phyloP scores from a whole-genome alignment of 1,284 basidiomycete genomes.

The Ceratobasidium sp. region DNA sequence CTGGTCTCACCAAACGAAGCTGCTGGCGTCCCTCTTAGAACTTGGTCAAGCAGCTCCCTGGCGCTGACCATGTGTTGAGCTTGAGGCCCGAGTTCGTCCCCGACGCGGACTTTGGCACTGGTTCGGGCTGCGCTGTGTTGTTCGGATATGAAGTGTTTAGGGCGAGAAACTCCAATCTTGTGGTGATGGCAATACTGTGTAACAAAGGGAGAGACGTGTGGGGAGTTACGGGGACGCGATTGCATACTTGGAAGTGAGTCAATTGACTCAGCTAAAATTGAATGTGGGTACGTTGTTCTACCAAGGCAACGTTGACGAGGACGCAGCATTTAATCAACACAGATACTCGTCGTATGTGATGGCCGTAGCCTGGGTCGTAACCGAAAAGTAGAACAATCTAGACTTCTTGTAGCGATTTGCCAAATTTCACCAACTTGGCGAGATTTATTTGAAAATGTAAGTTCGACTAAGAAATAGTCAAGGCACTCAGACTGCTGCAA shows the following conservation, averaged over 20 bases:
- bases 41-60: slow-evolving; percentile 45
- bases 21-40: slow-evolving; percentile 45
- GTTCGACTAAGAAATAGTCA: too few species aligned
- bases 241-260: background rate
- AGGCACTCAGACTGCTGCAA: too few species aligned
- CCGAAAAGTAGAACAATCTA: slow-evolving; percentile 46
- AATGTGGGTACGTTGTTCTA: slow-evolving; percentile 31
- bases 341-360: slow-evolving; percentile 41
- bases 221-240: slow-evolving; percentile 24
- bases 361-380: slow-evolving; percentile 42
- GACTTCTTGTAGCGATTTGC: slow-evolving; percentile 43
- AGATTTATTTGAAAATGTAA: too few species aligned
- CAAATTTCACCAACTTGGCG: too few species aligned
- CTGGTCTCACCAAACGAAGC: slow-evolving; percentile 14
- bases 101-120: slow-evolving; percentile 13
- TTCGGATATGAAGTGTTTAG: slow-evolving; percentile 28
- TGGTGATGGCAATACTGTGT: too few species aligned
- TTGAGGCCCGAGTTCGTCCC: slow-evolving; percentile 42
- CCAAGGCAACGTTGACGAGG: slow-evolving; percentile 33
- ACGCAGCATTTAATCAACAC: slow-evolving; percentile 33
- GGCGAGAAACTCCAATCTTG: slow-evolving; percentile 24
- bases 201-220: slow-evolving; percentile 32
- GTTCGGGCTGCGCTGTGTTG: slow-evolving; percentile 25
- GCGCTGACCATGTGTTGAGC: slow-evolving; percentile 33
- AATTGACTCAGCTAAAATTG: background rate